Conservation (phyloP, 129 eudicot genomes). For the Glebionis coronaria region DNA sequence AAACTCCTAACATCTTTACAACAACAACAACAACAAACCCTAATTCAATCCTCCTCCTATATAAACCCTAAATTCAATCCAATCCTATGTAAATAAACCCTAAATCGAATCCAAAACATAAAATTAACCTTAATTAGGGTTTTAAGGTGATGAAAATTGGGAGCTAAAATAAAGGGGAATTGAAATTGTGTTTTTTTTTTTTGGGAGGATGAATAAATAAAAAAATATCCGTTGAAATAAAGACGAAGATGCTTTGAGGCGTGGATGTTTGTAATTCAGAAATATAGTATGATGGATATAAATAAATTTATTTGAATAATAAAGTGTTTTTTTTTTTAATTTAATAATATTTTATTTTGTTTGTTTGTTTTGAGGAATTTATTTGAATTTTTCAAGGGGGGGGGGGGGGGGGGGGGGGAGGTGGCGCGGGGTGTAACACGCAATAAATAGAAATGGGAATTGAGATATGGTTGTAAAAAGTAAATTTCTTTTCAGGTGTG, state of each 20-base stretch:
- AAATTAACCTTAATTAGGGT: too few relatives aligned
- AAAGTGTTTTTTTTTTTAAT: not conserved
- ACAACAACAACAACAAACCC: constrained; percentile 26
- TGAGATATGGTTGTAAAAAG: too few relatives aligned
- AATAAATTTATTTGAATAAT: constrained; percentile 1
- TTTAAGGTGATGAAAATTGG: too few relatives aligned
- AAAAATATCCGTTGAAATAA: constrained; percentile 32
- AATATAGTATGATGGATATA: too few relatives aligned
- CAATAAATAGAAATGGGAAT: not conserved
- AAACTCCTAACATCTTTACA: constrained; percentile 36
- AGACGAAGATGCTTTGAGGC: constrained; percentile 25
- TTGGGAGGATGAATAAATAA: not conserved
- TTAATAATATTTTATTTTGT: not conserved
- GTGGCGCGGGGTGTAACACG: constrained; percentile 38
- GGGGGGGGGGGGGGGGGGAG: constrained; percentile 33
- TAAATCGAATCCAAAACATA: too few relatives aligned
- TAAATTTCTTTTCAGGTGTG: too few relatives aligned
- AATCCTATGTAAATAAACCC: not conserved
- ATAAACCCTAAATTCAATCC: constrained; percentile 21
- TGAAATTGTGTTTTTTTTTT: too few relatives aligned
- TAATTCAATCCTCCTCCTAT: constrained; percentile 7
- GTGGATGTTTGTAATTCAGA: constrained; percentile 28
- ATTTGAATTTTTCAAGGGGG: constrained; percentile 25
- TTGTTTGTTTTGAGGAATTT: constrained; percentile 16
- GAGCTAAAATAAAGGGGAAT: not conserved